A percentile compares a stretch with the other conserved stretches of the same genome.
Evolutionary conservation across 2,329 filamentous ascomycete species (phyloP).

Genomic region (Colletotrichum cuscutae): DNA sequence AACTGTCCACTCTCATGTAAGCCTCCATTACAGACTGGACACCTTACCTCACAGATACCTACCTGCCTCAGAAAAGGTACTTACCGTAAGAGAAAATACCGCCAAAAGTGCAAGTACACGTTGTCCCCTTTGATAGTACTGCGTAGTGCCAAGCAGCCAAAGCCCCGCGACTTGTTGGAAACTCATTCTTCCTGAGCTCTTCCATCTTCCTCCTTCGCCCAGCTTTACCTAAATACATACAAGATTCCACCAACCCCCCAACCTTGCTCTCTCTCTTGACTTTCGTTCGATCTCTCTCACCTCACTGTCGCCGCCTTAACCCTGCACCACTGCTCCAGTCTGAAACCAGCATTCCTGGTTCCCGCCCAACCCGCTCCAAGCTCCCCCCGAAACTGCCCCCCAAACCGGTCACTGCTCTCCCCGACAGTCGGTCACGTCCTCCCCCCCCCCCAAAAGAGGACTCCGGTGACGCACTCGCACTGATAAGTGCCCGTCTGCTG

Average conservation of each 20-base stretch:
- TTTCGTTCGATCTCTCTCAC: background rate
- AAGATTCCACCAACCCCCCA: background rate
- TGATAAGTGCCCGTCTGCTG: background rate
- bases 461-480: background rate
- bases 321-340: constrained; percentile 12
- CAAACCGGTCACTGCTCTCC: constrained; percentile 8
- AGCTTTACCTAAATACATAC: background rate
- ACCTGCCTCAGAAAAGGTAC: background rate
- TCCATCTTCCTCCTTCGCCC: background rate
- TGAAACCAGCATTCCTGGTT: constrained; percentile 30
- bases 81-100: background rate
- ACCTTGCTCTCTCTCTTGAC: background rate
- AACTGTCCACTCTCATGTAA: background rate
- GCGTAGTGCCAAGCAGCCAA: background rate
- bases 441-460: background rate
- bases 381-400: constrained; percentile 23
- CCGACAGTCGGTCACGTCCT: background rate
- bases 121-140: background rate
- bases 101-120: background rate
- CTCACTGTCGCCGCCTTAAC: constrained; percentile 13
- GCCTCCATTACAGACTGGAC: background rate
- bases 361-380: constrained; percentile 16
- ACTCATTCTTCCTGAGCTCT: background rate
- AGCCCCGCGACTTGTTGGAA: background rate
- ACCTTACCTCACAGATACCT: background rate